A percentile compares a stretch with the other conserved stretches of the same genome.
Conservation (phyloP, 2,329 filamentous ascomycete species). For the Calonectria pseudoreteaudii region DNA sequence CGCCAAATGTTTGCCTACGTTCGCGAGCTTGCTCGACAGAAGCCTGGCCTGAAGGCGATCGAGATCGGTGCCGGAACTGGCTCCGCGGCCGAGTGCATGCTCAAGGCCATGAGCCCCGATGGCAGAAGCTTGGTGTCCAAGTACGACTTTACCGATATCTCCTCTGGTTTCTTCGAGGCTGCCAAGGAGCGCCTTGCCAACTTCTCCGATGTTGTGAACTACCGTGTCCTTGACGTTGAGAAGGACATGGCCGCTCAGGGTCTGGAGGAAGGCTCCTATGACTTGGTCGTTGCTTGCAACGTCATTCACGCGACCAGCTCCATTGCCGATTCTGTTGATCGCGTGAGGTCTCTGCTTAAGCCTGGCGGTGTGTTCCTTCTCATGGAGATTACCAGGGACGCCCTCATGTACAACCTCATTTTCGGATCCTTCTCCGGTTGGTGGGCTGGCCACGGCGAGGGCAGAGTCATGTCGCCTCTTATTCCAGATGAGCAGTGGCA, state of each 20-base stretch:
- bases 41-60: slow-evolving; percentile 47
- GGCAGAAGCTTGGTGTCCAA: slow-evolving; percentile 10
- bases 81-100: slow-evolving; percentile 49
- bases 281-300: slow-evolving; percentile 50
- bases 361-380: slow-evolving; percentile 45
- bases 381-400: slow-evolving; percentile 41
- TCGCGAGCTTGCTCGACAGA: slow-evolving; percentile 50
- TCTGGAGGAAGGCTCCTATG: slow-evolving; percentile 46
- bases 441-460: slow-evolving; percentile 49
- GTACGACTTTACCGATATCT: slow-evolving; percentile 61
- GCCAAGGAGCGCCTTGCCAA: slow-evolving; percentile 36
- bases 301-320: slow-evolving; percentile 45
- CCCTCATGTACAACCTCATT: slow-evolving; percentile 35
- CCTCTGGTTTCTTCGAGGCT: slow-evolving; percentile 54
- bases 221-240: slow-evolving; percentile 44
- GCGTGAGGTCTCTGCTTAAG: slow-evolving; percentile 37
- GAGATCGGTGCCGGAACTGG: slow-evolving; percentile 57
- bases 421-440: slow-evolving; percentile 52
- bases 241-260: slow-evolving; percentile 47
- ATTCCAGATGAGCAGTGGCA: slow-evolving; percentile 8
- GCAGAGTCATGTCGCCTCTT: slow-evolving; percentile 11
- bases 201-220: slow-evolving; percentile 42
- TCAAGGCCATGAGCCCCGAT: slow-evolving; percentile 43
- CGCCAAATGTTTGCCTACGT: slow-evolving; percentile 1
- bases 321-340: slow-evolving; percentile 27